These are phyloP conservation scores for Benincasa hispida DNA, from an alignment of 306 rosid genomes.

Conservation along the genomic window DNA sequence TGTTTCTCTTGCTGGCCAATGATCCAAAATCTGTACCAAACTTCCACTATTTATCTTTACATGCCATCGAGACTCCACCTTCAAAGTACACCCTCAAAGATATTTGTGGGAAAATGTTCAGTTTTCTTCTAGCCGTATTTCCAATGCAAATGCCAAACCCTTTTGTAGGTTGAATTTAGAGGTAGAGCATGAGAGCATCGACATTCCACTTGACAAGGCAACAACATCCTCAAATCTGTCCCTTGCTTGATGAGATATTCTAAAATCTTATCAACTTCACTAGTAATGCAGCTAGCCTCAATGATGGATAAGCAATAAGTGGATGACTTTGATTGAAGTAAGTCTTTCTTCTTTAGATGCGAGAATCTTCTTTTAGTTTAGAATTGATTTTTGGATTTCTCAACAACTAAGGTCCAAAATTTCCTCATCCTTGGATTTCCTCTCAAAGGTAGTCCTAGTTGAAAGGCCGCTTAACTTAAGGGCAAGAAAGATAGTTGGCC, in stretches of 20 bases:
- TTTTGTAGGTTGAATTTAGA: neutral
- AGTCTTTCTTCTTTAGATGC: neutral
- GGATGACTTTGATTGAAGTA: neutral
- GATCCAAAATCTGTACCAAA: neutral
- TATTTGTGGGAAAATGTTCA: neutral
- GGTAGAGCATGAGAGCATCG: neutral
- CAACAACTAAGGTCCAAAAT: neutral
- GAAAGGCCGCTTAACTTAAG: neutral
- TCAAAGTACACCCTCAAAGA: neutral
- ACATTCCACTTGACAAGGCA: neutral
- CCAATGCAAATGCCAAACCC: neutral
- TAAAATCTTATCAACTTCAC: neutral
- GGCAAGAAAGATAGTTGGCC: neutral
- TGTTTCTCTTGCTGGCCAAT: neutral
- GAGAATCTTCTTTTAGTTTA: neutral
- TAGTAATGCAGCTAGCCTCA: neutral
- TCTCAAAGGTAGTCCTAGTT: neutral
- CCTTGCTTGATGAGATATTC: neutral
- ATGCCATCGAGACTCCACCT: neutral
- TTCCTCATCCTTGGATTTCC: neutral
- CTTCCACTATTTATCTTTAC: neutral
- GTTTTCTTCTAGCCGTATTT: neutral
- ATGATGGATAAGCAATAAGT: neutral
- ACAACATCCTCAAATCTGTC: neutral
- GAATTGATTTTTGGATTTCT: neutral